These are phyloP conservation scores for Mortierella polycephala DNA, from an alignment of 371 early-diverging fungal species.

Conservation along the genomic window DNA sequence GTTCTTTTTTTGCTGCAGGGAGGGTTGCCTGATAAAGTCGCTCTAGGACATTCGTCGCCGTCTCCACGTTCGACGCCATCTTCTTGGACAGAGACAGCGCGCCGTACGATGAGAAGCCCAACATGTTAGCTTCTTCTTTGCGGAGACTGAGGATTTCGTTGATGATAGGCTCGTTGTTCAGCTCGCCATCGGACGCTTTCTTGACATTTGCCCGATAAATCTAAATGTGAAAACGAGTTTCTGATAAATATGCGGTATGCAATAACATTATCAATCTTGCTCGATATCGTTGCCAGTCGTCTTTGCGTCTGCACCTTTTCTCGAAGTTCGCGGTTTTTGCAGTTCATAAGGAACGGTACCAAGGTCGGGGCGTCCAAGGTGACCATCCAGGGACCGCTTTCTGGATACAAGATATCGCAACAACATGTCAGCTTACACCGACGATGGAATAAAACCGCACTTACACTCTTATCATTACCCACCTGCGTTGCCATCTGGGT, in stretches of 20 bases:
- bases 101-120: conserved; percentile 67
- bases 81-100: conserved; percentile 71
- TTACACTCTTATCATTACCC: background rate
- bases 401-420: conserved; percentile 3
- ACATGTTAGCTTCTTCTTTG: conserved; percentile 63
- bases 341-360: conserved; percentile 75
- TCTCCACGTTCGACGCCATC: conserved; percentile 66
- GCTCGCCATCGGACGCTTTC: conserved; percentile 63
- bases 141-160: conserved; percentile 66
- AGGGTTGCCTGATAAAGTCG: conserved; percentile 61
- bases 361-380: conserved; percentile 71
- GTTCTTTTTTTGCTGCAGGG: conserved; percentile 61
- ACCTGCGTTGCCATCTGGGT: conserved; percentile 56
- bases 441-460: background rate
- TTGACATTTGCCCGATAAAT: conserved; percentile 67
- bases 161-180: conserved; percentile 71
- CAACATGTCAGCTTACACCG: too few relatives aligned
- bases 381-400: conserved; percentile 65
- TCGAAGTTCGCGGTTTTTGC: conserved; percentile 66
- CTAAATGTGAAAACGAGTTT: conserved; percentile 28
- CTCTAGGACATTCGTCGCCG: conserved; percentile 63
- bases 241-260: too few relatives aligned
- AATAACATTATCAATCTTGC: background rate
- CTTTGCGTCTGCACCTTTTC: conserved; percentile 56
- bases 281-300: background rate